Base-by-base conservation (phyloP, 2,329 filamentous ascomycete species). In the Phaeosphaeriaceae sp. region DNA sequence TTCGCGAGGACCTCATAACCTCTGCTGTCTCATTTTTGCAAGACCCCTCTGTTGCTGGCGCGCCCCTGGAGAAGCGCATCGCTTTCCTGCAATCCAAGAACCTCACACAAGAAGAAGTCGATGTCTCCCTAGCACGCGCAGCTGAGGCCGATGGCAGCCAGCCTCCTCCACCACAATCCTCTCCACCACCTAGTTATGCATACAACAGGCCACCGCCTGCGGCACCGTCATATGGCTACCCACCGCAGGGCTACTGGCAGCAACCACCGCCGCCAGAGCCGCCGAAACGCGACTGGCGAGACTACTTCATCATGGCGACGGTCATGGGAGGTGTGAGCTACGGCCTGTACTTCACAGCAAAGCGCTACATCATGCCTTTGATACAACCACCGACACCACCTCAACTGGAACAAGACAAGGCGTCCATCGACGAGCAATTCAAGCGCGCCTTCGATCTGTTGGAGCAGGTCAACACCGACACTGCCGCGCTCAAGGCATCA, bases 301-400 rank as follows among this genome's bases (percentile, higher is more conserved):
- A 99, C 76, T 98, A 93, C 91, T 99, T 99, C 80, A 98, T 99
- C 78, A 97, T 98, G 92, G 95, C 95, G 7, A 99, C 95, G 0
- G 91, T 98, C 13, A 90, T 96, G 62, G 90, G 93, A 56, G 92
- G 93, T 49, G 89, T 97, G 20, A 86, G 92, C 41, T 98, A 97
- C 72, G 94, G 93, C 0, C 79, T 97, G 21, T 99, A 95, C 75
- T 87, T 89, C 64, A 85, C 97, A 17, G 91, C 93, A 60, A 68
- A 96, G 88, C 91, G 95, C 72, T 99, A 99, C 71, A 88, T 99
- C 57, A 87, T 91, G 63, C 95, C 95, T 44, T 83, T 99, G 25
- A 92, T 99, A 60, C 90, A 93, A 13, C 96, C 95, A 3, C 95
- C 95, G 1, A 99, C 95, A 1, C 92, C 93, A 10, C 93, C 96